Conservation (phyloP, 257 asterid species). For the Anisodus acutangulus region DNA sequence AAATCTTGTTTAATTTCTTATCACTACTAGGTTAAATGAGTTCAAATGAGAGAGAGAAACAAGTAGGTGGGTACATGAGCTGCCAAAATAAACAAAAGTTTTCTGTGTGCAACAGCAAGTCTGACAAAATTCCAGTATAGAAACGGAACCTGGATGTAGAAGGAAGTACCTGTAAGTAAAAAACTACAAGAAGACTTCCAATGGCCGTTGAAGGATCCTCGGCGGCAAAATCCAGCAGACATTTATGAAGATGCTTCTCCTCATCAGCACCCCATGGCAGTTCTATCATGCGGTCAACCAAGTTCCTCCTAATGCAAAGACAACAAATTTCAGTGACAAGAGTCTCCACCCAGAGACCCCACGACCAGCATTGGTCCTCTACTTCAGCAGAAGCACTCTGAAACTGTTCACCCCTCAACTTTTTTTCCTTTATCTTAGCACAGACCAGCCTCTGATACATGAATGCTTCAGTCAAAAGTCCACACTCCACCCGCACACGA, state of each 20-base stretch:
- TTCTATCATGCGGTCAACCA: constrained; percentile 88
- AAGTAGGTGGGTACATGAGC: background rate
- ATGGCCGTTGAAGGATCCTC: constrained; percentile 67
- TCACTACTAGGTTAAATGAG: constrained; percentile 8
- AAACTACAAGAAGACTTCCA: constrained; percentile 97
- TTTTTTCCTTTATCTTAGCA: constrained; percentile 67
- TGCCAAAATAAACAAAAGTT: constrained; percentile 20
- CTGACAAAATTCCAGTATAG: background rate
- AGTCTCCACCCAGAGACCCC: constrained; percentile 75
- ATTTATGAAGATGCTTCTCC: constrained; percentile 85
- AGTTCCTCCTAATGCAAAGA: constrained; percentile 78
- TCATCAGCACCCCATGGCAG: constrained; percentile 93
- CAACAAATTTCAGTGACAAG: constrained; percentile 85
- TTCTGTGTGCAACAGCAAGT: constrained; percentile 3
- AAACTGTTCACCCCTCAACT: constrained; percentile 42
- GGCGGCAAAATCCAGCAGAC: constrained; percentile 67
- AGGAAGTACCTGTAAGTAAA: constrained; percentile 78
- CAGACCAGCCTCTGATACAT: constrained; percentile 83
- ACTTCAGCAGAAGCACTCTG: constrained; percentile 44
- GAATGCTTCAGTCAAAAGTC: constrained; percentile 92
- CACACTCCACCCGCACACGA: constrained; percentile 89
- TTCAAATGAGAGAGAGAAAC: background rate
- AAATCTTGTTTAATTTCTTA: background rate
- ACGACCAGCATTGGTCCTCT: constrained; percentile 51
- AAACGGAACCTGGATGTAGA: constrained; percentile 25